Base-by-base conservation (phyloP, 805 yeast species). In the Candida tammaniensis region DNA sequence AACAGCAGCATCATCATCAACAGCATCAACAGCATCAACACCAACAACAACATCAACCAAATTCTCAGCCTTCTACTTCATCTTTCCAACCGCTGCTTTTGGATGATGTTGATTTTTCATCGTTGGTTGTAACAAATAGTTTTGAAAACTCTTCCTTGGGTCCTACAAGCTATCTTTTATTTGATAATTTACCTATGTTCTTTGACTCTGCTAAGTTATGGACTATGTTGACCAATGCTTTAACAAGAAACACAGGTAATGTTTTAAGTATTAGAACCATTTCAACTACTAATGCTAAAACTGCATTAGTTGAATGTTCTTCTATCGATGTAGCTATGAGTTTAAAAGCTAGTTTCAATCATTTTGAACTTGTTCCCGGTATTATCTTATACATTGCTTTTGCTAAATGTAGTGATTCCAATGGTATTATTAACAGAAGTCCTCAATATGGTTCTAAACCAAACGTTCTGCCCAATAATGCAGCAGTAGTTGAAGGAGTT, bases 301-400 rank as follows among this genome's bases (percentile, higher is more conserved):
- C 54, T 24, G 52, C 63, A 4, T 67, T 88, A 37, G 82, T 86
- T 15, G 93, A 85, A 55, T 89, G 86, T 56, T 72, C 74, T 3
- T 64, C 74, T 17, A 60, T 83, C 5, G 95, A 86, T 33, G 65
- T 78, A 20, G 95, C 98, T 7, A 78, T 85, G 70, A 74, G 71
- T 30, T 87, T 96, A 33, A 80, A 81, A 51, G 83, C 86, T 11
- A 76, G 71, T 31, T 72, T 89, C 51, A 86, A 84, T 51, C 94
- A 88, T 43, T 79, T 81, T 44, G 96, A 91, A 51, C 68, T 91
- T 24, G 74, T 80, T 41, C 86, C 91, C 2, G 95, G 95, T 3
- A 70, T 76, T 17, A 77, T 82, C 12, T 77, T 93, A 54, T 66
- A 77, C 24, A 86, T 87, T 24, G 86, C 89, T 0, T 93, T 87